These are phyloP conservation scores for Chaetomiaceae sp. DNA, from an alignment of 2,329 filamentous ascomycete species.

Conservation along the genomic window DNA sequence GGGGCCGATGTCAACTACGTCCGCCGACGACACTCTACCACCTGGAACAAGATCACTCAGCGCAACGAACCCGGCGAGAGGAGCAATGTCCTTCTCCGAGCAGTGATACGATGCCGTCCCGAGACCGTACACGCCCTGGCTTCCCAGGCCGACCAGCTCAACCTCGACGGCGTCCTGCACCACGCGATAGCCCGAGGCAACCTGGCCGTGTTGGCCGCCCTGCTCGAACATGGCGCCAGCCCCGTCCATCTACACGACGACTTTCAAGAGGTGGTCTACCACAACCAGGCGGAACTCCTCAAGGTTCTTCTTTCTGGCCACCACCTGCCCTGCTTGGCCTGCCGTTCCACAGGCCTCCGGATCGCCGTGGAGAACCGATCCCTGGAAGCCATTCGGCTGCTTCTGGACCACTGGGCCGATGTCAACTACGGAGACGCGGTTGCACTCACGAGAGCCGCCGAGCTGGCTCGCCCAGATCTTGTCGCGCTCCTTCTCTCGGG, in stretches of 20 bases:
- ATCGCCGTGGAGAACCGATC: conserved; percentile 24
- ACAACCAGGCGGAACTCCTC: conserved; percentile 19
- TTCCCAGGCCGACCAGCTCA: conserved; percentile 24
- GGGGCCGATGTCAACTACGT: conserved; percentile 26
- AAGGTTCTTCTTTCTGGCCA: conserved; percentile 21
- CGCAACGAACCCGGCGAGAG: conserved; percentile 20
- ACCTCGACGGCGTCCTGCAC: conserved; percentile 24
- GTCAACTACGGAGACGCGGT: conserved; percentile 22
- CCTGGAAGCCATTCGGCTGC: conserved; percentile 16
- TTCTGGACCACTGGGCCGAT: conserved; percentile 24
- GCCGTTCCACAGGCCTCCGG: conserved; percentile 22
- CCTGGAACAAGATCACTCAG: conserved; percentile 22
- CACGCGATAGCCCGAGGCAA: conserved; percentile 23
- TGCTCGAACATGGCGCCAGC: conserved; percentile 25
- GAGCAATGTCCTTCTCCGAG: conserved; percentile 24
- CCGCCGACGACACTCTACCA: conserved; percentile 17
- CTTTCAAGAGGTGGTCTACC: conserved; percentile 23
- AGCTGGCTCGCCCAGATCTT: conserved; percentile 19
- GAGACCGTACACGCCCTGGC: conserved; percentile 23
- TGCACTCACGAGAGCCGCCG: conserved; percentile 22
- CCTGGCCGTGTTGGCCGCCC: conserved; percentile 19
- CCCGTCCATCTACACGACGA: conserved; percentile 24
- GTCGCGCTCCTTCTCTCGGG: conserved; percentile 22
- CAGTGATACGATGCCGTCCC: conserved; percentile 20
- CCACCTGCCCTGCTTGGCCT: conserved; percentile 22